phyloP scores from a whole-genome alignment of 2,329 filamentous ascomycete genomes.

The Talaromyces albobiverticillius region DNA sequence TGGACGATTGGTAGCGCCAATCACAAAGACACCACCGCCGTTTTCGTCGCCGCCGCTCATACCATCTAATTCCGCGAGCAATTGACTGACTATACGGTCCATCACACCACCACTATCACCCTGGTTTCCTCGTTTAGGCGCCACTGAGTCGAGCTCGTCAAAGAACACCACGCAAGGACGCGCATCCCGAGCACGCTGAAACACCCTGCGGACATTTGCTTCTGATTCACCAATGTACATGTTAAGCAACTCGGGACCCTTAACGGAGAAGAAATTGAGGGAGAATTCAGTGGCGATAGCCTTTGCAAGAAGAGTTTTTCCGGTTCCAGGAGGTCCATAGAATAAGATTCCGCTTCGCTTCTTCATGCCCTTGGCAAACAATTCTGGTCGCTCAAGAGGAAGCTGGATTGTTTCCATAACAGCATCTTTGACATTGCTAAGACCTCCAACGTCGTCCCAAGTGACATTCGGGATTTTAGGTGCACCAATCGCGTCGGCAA shows the following conservation, averaged over 20 bases:
- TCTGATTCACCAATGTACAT: slow-evolving; percentile 99
- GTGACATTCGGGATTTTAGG: slow-evolving; percentile 97
- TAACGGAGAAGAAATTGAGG: slow-evolving; percentile 99
- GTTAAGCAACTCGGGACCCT: slow-evolving; percentile 94
- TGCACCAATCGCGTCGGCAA: slow-evolving; percentile 93
- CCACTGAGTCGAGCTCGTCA: slow-evolving; percentile 94
- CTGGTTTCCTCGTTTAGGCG: slow-evolving; percentile 94
- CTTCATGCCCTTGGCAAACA: slow-evolving; percentile 97
- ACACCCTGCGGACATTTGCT: slow-evolving; percentile 98
- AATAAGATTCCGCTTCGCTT: slow-evolving; percentile 98
- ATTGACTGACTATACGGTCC: slow-evolving; percentile 93
- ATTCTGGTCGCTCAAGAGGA: slow-evolving; percentile 82
- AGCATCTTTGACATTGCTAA: slow-evolving; percentile 94
- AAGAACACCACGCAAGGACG: slow-evolving; percentile 98
- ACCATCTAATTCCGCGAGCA: slow-evolving; percentile 91
- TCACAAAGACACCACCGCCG: slow-evolving; percentile 84
- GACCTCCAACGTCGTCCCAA: slow-evolving; percentile 93
- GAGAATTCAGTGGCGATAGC: slow-evolving; percentile 98
- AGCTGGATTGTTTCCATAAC: slow-evolving; percentile 95
- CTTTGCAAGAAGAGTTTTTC: slow-evolving; percentile 99
- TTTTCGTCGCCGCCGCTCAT: slow-evolving; percentile 91
- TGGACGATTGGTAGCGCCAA: slow-evolving; percentile 91
- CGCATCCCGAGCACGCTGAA: slow-evolving; percentile 96
- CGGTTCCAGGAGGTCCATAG: slow-evolving; percentile 97
- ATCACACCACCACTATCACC: slow-evolving; percentile 97